Base-by-base conservation (phyloP, 371 early-diverging fungal genomes). In the Coemansia sp. region DNA sequence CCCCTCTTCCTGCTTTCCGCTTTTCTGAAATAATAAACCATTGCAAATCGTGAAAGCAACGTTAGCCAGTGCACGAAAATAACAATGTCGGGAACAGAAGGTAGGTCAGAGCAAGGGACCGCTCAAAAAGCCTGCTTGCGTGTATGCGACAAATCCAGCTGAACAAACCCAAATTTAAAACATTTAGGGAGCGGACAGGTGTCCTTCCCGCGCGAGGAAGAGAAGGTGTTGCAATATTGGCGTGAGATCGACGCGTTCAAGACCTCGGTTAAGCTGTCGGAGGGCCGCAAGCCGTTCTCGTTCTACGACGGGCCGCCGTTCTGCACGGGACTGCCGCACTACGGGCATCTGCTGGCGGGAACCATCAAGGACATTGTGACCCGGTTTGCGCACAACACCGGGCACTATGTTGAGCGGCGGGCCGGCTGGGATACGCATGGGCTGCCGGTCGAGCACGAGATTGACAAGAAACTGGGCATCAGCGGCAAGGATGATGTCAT, bases 351-450 rank as follows among this genome's bases (percentile, higher is more conserved):
- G 85, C 88, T 99, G 26, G 95, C 98, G 43, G 99, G 99, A 70
- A 99, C 99, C 65, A 98, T 99, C 83, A 99, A 99, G 89, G 99
- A 99, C 83, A 93, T 96, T 51, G 95, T 99, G 57, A 99, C 99
- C 10, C 88, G 99, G 59, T 99, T 92, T 84, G 99, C 97, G 47
- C 90, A 93, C 74, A 89, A 90, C 80, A 99, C 97, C 43, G 99
- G 99, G 55, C 96, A 95, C 81, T 86, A 94, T 72, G 99, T 99
- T 36, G 98, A 98, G 81, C 89, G 99, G 69, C 88, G 99, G 60
- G 99, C 99, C 76, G 99, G 99, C 62, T 99, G 99, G 99, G 99
- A 99, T 82, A 95, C 95, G 72, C 99, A 99, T 69, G 99, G 99
- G 62, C 85, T 99, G 40, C 99, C 99, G 33, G 94, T 99, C 51